Conservation (phyloP, 176 grass and related monocot species). For the Urochloa ruziziensis region DNA sequence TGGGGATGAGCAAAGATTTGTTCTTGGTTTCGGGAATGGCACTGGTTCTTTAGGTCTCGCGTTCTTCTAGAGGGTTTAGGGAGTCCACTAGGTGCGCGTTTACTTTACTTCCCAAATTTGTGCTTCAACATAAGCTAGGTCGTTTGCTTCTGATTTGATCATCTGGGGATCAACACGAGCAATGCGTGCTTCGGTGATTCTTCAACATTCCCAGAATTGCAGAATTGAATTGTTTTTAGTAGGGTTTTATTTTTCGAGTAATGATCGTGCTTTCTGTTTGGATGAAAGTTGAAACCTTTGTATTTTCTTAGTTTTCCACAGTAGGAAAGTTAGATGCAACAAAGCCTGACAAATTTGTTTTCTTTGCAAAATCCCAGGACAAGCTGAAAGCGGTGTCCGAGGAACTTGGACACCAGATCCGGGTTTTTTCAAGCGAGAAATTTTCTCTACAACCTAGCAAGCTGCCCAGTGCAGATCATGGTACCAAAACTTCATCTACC, state of each 20-base stretch:
- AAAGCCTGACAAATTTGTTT: not conserved
- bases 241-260: not conserved
- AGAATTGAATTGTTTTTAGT: not conserved
- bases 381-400: constrained; percentile 60
- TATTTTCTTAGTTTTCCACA: not conserved
- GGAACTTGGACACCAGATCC: constrained; percentile 72
- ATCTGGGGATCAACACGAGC: not conserved
- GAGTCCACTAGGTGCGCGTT: not conserved
- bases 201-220: not conserved
- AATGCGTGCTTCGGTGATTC: not conserved
- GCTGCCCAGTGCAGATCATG: constrained; percentile 54
- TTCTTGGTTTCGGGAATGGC: not conserved
- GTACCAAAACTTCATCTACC: constrained; percentile 27
- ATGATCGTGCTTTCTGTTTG: not conserved
- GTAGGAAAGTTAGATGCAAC: not conserved
- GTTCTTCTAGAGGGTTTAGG: not conserved
- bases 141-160: not conserved
- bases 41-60: not conserved
- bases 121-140: not conserved
- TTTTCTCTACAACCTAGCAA: constrained; percentile 36
- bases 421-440: constrained; percentile 64
- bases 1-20: not conserved
- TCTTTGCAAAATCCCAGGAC: constrained; percentile 54
- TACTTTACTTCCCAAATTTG: not conserved
- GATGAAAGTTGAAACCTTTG: not conserved